A percentile compares a stretch with the other conserved stretches of the same genome.
These are phyloP conservation scores for Platismatia glauca DNA, from an alignment of 495 filamentous ascomycete species.

Conservation along the genomic window DNA sequence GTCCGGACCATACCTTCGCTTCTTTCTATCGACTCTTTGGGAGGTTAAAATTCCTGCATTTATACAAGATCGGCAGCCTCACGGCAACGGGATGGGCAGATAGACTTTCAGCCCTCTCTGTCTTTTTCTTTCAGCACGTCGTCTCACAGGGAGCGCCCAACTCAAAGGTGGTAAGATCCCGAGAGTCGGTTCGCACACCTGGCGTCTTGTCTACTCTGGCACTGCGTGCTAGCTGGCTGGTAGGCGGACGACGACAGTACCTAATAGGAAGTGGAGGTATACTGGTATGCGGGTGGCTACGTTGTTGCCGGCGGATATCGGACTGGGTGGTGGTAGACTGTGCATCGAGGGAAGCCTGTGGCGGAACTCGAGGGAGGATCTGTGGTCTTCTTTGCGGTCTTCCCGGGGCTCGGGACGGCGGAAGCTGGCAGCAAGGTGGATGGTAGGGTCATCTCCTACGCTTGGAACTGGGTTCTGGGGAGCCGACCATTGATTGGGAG, in stretches of 20 bases:
- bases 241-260: conserved; percentile 32
- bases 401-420: conserved; percentile 13
- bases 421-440: conserved; percentile 22
- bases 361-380: conserved; percentile 31
- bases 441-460: conserved; percentile 46
- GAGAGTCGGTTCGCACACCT: conserved; percentile 20
- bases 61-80: conserved; percentile 52
- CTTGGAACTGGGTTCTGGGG: conserved; percentile 40
- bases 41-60: conserved; percentile 35
- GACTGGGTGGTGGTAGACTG: conserved; percentile 16
- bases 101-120: conserved; percentile 34
- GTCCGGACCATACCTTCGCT: conserved; percentile 37
- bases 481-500: conserved; percentile 31
- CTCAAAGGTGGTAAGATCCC: conserved; percentile 20
- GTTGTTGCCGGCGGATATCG: conserved; percentile 14
- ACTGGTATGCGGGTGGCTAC: conserved; percentile 33
- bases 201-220: conserved; percentile 32
- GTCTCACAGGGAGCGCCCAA: conserved; percentile 29
- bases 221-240: conserved; percentile 40
- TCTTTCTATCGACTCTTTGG: conserved; percentile 33
- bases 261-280: conserved; percentile 29
- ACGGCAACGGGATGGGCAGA: conserved; percentile 50
- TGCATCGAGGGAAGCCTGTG: conserved; percentile 33
- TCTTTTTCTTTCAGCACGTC: conserved; percentile 34
- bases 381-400: conserved; percentile 32